These are phyloP conservation scores for Bonia amplexicaulis DNA, from an alignment of 176 grass and related monocot genomes.

Conservation along the genomic window DNA sequence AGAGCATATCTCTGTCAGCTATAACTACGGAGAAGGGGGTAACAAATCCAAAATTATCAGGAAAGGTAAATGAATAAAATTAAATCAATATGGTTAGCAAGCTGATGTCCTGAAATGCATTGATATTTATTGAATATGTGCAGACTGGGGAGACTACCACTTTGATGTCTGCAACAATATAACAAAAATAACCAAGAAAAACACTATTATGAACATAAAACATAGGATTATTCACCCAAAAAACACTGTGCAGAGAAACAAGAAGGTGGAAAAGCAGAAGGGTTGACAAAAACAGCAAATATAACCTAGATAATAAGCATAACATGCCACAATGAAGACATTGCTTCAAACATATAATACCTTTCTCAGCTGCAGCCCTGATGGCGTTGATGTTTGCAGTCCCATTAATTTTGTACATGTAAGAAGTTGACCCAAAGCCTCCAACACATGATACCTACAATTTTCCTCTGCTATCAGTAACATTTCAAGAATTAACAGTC, in stretches of 20 bases:
- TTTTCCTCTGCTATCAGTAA: slow-evolving; percentile 8
- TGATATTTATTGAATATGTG: neutral
- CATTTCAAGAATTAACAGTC: neutral
- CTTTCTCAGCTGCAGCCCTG: slow-evolving; percentile 80
- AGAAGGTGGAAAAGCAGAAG: neutral
- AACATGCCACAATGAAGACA: neutral
- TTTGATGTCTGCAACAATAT: neutral
- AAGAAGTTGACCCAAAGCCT: slow-evolving; percentile 86
- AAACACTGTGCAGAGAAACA: neutral
- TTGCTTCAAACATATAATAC: slow-evolving; percentile 27
- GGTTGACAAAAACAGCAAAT: neutral
- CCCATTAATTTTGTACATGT: slow-evolving; percentile 94
- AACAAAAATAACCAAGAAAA: neutral
- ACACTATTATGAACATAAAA: neutral
- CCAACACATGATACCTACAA: slow-evolving; percentile 93
- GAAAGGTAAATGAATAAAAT: neutral
- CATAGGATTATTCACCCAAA: neutral
- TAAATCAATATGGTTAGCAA: neutral
- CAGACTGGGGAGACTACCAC: neutral
- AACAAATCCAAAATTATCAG: neutral
- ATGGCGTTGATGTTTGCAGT: slow-evolving; percentile 96
- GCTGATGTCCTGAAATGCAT: neutral
- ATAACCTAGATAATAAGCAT: neutral
- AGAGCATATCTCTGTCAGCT: neutral
- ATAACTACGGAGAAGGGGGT: neutral